Conservation (phyloP, 2,329 filamentous ascomycete genomes). For the Ophiostoma sp. region DNA sequence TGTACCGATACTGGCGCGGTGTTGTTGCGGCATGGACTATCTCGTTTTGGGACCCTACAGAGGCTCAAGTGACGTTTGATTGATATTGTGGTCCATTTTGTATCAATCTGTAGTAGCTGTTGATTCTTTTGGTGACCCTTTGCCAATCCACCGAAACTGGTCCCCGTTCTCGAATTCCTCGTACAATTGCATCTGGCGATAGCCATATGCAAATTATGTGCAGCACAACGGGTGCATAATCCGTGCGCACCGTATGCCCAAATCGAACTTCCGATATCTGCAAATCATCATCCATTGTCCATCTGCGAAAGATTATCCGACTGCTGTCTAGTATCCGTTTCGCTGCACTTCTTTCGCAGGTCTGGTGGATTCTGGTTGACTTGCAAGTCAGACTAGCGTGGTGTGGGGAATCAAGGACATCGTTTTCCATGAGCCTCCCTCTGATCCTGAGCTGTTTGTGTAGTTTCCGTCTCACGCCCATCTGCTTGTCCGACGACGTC, state of each 20-base stretch:
- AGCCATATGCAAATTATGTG: neutral
- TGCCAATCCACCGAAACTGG: neutral
- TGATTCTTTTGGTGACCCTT: too few relatives aligned
- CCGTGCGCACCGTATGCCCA: neutral
- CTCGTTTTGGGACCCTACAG: too few relatives aligned
- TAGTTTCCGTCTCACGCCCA: neutral
- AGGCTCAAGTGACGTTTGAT: too few relatives aligned
- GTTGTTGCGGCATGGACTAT: too few relatives aligned
- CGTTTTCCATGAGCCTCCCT: neutral
- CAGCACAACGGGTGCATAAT: neutral
- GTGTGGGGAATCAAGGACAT: constrained; percentile 9
- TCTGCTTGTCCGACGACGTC: constrained; percentile 2
- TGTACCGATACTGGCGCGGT: too few relatives aligned
- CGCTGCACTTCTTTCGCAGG: too few relatives aligned
- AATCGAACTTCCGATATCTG: neutral
- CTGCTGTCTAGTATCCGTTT: neutral
- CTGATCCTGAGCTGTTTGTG: too few relatives aligned
- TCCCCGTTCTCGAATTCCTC: neutral
- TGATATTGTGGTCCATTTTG: too few relatives aligned
- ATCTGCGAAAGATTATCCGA: constrained; percentile 8
- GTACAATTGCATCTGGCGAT: neutral
- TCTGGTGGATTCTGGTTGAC: too few relatives aligned
- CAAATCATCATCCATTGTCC: neutral
- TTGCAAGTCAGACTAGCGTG: neutral
- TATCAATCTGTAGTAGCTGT: too few relatives aligned